These are phyloP conservation scores for Mucor lusitanicus DNA, from an alignment of 371 early-diverging fungal genomes.

Conservation along the genomic window DNA sequence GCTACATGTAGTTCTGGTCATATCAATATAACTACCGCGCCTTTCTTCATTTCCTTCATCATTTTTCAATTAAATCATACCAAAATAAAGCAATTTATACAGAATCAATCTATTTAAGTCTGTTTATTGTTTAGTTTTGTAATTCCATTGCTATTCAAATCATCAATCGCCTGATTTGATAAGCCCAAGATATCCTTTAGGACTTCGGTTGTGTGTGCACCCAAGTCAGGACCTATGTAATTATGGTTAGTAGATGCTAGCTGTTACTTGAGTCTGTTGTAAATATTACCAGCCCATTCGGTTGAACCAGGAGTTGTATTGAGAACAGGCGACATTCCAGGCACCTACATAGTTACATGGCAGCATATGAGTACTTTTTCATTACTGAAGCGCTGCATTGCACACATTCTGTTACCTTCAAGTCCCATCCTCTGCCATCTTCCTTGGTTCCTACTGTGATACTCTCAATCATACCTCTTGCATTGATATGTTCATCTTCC, in stretches of 20 bases:
- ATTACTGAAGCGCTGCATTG: too few relatives aligned
- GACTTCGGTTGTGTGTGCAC: conserved; percentile 50
- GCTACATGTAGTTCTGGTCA: neutral
- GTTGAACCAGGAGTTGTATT: conserved; percentile 52
- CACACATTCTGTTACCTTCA: conserved; percentile 30
- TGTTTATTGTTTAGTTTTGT: conserved; percentile 4
- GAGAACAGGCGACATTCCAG: conserved; percentile 52
- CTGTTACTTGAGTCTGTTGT: too few relatives aligned
- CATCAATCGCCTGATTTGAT: conserved; percentile 21
- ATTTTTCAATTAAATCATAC: neutral
- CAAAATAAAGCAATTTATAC: neutral
- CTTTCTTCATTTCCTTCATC: neutral
- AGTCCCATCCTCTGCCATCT: conserved; percentile 43
- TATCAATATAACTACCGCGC: neutral
- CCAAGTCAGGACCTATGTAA: conserved; percentile 47
- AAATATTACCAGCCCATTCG: conserved; percentile 48
- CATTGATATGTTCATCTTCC: conserved; percentile 53
- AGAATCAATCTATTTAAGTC: neutral
- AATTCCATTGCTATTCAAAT: conserved; percentile 31
- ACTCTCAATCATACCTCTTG: conserved; percentile 53
- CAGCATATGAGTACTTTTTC: neutral
- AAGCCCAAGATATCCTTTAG: conserved; percentile 35
- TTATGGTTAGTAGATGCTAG: neutral
- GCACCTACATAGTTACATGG: conserved; percentile 24
- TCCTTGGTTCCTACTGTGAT: conserved; percentile 41